Base-by-base conservation (phyloP, 75 land plant species). In the Picea sitchensis region DNA sequence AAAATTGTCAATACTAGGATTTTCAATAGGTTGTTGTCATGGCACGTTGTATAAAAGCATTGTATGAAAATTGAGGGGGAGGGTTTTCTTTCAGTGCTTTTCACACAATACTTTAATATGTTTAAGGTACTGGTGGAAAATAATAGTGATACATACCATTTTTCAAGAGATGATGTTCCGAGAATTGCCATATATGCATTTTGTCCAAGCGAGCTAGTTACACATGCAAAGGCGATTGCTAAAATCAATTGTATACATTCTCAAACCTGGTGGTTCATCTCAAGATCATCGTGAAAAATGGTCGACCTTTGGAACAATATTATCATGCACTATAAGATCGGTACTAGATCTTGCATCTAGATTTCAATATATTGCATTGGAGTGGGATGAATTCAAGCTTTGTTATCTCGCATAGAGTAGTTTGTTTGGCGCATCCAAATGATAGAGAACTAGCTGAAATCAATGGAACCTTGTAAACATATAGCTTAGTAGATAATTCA, bases 71-170 rank as follows among this genome's bases (percentile, higher is more conserved):
- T 92, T 61, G 87, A 91, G 77, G 92, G 95, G 98, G 98, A 95
- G 73, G 47, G 75, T 30, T 89, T 88, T 73, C 64, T 98, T 61
- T 90, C 98, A 8, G 80, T 67, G 12, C 91, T 98, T 67, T 98
- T 95, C 79, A 87, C 94, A 36, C 86, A 82, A 75, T 95, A 76
- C 84, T 79, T 98, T 38, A 95, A 92, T 77, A 91, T 92, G 80
- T 95, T 98, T 90, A 96, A 98, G 93, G 99, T 95, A 75, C 99
- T 98, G 87, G 99, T 97, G 67, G 95, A 90, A 75, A 90, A 79
- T 82, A 89, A 89, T 60, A 85, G 84, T 90, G 92, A 88, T 32
- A 81, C 92, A 38, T 90, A 91, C 72, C 99, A 98, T 61, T 91
- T 87, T 82, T 77, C 95, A 80, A 74, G 89, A 79, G 77, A 85